Base-by-base conservation (phyloP, 1,284 basidiomycete species). In the Heterobasidion annosum region DNA sequence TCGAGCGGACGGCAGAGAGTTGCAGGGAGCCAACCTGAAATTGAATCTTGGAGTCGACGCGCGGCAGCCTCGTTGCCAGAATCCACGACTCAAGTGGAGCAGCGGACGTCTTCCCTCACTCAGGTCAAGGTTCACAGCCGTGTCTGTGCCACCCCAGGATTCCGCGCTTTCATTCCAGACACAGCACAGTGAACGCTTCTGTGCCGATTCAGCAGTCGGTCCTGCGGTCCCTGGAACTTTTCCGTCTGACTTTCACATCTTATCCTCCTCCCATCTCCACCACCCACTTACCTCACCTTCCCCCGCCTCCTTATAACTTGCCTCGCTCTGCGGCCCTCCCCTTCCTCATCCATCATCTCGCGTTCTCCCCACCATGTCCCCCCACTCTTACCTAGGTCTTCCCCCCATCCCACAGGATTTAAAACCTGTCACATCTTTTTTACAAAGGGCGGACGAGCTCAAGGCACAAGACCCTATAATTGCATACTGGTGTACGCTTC, bases 381-480 rank as follows among this genome's bases (percentile, higher is more conserved):
- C 32, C 15, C n/a, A 40, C 40, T 58, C 58, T 34, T 60, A 56
- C 50, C 75, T 85, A 60, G 75, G 75, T 50, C 68, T 87, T 8
- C 82, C 83, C 16, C 70, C 79, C 19, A 56, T 83, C 40, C 77
- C 86, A 0, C 59, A 72, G 45, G 73, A 78, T 53, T 80, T 89
- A 65, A 88, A 83, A 62, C 57, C 81, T 16, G 75, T 90, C 56
- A 68, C 82, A 8, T 87, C 93, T 2, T 95, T 84, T 67, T 76
- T 98, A n/a, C 91, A 93, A 65, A 82, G 95, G 50, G 91, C 94
- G 0, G 83, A 90, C 51, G 96, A 98, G 68, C 78, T 97, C 57
- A 81, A 79, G 52, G 73, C 73, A 13, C 83, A 87, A 56, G 93
- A 98, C 62, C 89, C 92, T 2, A 76, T 94, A 51, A 83, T 98